Evolutionary conservation across 495 filamentous ascomycete genomes (phyloP).

Genomic region (Copromyces sp.): DNA sequence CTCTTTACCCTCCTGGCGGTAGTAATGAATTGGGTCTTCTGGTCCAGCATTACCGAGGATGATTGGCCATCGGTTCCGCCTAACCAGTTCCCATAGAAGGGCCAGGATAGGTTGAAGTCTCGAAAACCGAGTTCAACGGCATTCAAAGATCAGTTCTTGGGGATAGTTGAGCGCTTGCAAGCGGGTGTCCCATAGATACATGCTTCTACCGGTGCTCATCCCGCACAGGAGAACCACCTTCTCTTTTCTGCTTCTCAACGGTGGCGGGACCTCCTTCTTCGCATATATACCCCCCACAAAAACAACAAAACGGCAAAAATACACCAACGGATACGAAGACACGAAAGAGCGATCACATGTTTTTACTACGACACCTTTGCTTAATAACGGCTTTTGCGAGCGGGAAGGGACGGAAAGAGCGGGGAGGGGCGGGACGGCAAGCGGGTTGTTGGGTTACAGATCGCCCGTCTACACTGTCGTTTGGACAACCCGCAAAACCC

Average conservation of each 20-base stretch:
- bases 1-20: constrained; percentile 82
- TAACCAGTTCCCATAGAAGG: constrained; percentile 20
- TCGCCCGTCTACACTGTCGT: neutral
- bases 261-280: neutral
- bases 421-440: neutral
- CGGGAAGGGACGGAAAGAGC: neutral
- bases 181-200: neutral
- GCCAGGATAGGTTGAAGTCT: neutral
- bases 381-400: neutral
- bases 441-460: neutral
- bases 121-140: neutral
- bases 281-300: neutral
- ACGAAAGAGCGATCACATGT: neutral
- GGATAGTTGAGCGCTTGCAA: neutral
- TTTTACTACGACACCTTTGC: neutral
- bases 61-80: constrained; percentile 68
- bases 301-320: neutral
- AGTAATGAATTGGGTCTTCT: constrained; percentile 81
- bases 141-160: neutral
- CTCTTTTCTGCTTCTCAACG: neutral
- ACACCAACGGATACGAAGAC: neutral
- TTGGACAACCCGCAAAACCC: neutral
- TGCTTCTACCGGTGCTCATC: neutral
- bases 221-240: neutral
- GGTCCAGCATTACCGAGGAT: constrained; percentile 98